phyloP scores from a whole-genome alignment of 305 asterid species.

The Ajuga reptans region DNA sequence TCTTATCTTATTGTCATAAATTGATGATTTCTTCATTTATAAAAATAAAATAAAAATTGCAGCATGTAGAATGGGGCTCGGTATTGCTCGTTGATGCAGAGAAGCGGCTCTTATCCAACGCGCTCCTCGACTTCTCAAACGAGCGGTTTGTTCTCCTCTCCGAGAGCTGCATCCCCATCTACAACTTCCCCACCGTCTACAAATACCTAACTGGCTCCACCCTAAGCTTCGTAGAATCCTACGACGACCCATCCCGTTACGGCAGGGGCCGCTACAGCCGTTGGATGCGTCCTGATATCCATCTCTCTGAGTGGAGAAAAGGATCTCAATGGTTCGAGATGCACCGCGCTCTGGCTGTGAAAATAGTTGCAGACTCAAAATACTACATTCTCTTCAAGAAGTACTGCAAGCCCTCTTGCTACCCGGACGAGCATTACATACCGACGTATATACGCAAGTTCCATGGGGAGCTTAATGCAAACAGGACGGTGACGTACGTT shows the following conservation, averaged over 20 bases:
- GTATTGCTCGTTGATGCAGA: slow-evolving; percentile 84
- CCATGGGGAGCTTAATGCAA: slow-evolving; percentile 50
- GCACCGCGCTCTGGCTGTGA: slow-evolving; percentile 60
- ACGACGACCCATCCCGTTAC: slow-evolving; percentile 79
- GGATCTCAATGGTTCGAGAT: slow-evolving; percentile 98
- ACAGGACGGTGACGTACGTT: slow-evolving; percentile 75
- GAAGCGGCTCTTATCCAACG: slow-evolving; percentile 78
- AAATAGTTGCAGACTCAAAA: slow-evolving; percentile 59
- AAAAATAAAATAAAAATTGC: slow-evolving; percentile 9
- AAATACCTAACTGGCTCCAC: slow-evolving; percentile 53
- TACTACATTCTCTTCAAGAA: slow-evolving; percentile 60
- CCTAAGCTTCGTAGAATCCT: slow-evolving; percentile 72
- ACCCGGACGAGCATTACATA: slow-evolving; percentile 91
- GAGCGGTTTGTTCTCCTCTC: slow-evolving; percentile 88
- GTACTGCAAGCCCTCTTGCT: slow-evolving; percentile 79
- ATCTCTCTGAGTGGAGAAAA: slow-evolving; percentile 77
- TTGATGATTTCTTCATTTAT: not conserved
- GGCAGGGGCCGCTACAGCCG: slow-evolving; percentile 94
- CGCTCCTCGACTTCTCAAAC: slow-evolving; percentile 90
- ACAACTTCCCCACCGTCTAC: slow-evolving; percentile 64
- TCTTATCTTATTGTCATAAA: not conserved
- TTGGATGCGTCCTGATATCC: slow-evolving; percentile 62
- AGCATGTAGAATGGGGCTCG: slow-evolving; percentile 71
- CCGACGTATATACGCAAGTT: slow-evolving; percentile 69
- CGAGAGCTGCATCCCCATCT: slow-evolving; percentile 83